Evolutionary conservation across 179 eudicot species (phyloP).

Genomic region (Spergularia azorica): DNA sequence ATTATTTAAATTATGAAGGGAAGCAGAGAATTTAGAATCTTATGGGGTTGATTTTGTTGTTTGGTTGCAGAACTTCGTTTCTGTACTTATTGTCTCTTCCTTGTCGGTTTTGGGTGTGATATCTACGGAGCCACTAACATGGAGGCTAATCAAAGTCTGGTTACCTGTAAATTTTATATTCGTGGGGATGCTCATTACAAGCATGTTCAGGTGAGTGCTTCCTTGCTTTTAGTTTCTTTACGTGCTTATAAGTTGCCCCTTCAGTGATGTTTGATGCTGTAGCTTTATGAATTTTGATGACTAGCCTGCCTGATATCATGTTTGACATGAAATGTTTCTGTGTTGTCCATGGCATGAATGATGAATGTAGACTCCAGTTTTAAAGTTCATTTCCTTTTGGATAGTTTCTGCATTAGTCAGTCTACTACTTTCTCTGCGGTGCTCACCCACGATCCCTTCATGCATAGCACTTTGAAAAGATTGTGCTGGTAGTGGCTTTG

Average conservation of each 20-base stretch:
- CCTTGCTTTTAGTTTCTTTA: neutral
- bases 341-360: neutral
- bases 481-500: neutral
- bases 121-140: slow-evolving; percentile 87
- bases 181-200: slow-evolving; percentile 95
- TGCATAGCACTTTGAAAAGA: neutral
- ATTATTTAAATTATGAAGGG: neutral
- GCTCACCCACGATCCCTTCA: neutral
- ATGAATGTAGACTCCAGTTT: too few species aligned
- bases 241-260: neutral
- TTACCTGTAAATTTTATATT: slow-evolving; percentile 89
- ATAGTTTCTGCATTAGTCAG: neutral
- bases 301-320: neutral
- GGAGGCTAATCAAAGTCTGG: slow-evolving; percentile 96
- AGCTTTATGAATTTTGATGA: neutral
- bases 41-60: neutral
- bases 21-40: neutral
- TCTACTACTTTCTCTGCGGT: neutral
- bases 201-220: slow-evolving; percentile 87
- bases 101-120: slow-evolving; percentile 66
- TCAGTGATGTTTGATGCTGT: neutral
- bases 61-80: slow-evolving; percentile 78
- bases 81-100: slow-evolving; percentile 66
- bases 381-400: neutral
- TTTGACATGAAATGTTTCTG: neutral